Percentiles rank a stretch among this genome's conserved stretches.
phyloP scores from a whole-genome alignment of 371 early-diverging fungal species.

The Rhizomucor miehei region DNA sequence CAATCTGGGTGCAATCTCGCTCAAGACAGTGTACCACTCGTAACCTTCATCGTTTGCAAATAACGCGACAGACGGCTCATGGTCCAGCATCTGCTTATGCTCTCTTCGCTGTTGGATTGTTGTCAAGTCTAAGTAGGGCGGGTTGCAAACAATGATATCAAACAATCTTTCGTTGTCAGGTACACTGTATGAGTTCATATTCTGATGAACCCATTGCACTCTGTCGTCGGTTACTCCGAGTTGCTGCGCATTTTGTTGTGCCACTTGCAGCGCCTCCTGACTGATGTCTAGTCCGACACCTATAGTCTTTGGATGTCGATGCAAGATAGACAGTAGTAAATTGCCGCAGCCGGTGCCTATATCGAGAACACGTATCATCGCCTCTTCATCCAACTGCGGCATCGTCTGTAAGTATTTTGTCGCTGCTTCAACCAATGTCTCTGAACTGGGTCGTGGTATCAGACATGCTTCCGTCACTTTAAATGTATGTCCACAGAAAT shows the following conservation, averaged over 20 bases:
- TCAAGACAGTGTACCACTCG: constrained; percentile 59
- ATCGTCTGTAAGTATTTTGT: constrained; percentile 4
- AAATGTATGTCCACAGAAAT: constrained; percentile 57
- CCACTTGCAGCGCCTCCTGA: constrained; percentile 53
- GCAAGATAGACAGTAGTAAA: constrained; percentile 59
- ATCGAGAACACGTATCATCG: constrained; percentile 48
- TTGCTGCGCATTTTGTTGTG: constrained; percentile 38
- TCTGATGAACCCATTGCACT: constrained; percentile 30
- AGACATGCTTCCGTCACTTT: constrained; percentile 62
- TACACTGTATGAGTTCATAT: constrained; percentile 36
- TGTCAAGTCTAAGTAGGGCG: constrained; percentile 62
- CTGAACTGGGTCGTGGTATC: constrained; percentile 71
- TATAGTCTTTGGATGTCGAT: constrained; percentile 8
- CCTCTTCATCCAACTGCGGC: neutral
- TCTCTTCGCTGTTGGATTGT: constrained; percentile 22
- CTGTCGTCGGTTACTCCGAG: constrained; percentile 27
- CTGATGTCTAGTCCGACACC: constrained; percentile 73
- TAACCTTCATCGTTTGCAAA: constrained; percentile 67
- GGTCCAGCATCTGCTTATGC: constrained; percentile 33
- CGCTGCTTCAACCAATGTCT: constrained; percentile 57
- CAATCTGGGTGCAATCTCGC: constrained; percentile 25
- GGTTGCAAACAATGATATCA: constrained; percentile 74
- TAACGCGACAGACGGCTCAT: constrained; percentile 67
- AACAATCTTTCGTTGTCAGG: constrained; percentile 25
- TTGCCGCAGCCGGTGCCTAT: constrained; percentile 80